Conservation (phyloP, 768 basidiomycete genomes). For the Tulasnella sp. region DNA sequence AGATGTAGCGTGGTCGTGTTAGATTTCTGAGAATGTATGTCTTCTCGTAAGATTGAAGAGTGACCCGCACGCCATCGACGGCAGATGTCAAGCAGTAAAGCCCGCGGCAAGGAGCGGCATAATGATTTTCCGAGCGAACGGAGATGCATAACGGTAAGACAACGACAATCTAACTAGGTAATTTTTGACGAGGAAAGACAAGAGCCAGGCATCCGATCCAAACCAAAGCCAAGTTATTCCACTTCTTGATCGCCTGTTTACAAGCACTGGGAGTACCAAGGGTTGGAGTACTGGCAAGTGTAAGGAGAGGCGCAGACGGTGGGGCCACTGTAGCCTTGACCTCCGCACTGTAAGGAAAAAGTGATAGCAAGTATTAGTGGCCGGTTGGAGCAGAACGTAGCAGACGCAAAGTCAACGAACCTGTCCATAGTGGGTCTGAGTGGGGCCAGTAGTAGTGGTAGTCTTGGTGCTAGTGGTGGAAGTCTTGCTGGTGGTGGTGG, state of each 20-base stretch:
- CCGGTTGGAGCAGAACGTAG: neutral
- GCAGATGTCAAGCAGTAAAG: neutral
- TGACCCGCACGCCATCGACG: neutral
- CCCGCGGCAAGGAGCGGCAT: neutral
- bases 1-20: neutral
- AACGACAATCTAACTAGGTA: neutral
- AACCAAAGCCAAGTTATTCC: neutral
- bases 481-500: neutral
- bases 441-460: neutral
- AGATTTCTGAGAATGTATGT: neutral
- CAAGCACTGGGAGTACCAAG: conserved; percentile 19
- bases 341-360: neutral
- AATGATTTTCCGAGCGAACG: neutral
- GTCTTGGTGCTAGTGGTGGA: neutral
- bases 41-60: neutral
- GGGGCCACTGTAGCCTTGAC: conserved; percentile 20
- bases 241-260: neutral
- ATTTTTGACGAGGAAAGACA: neutral
- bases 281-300: conserved; percentile 26
- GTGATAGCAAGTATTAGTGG: neutral
- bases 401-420: neutral
- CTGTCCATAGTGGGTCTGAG: neutral
- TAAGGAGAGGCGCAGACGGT: conserved; percentile 24
- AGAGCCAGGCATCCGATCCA: neutral
- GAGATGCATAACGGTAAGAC: neutral